A percentile compares a stretch with the other conserved stretches of the same genome.
These are phyloP conservation scores for Podila epicladia DNA, from an alignment of 192 early-diverging fungal genomes.

Conservation along the genomic window DNA sequence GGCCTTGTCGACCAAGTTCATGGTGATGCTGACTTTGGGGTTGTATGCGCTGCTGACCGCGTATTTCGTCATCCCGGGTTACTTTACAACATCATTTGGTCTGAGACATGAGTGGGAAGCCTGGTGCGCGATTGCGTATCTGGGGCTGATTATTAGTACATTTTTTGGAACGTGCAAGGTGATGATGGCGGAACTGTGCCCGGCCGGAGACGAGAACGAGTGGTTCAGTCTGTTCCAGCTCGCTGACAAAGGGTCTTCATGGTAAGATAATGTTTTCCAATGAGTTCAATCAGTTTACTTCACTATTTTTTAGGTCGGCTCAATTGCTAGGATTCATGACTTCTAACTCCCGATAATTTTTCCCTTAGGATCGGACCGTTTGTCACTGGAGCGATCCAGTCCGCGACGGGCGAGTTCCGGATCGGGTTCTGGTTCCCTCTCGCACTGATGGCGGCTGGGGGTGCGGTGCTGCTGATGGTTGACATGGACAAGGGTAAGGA, in stretches of 20 bases:
- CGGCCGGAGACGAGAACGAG: conserved; percentile 67
- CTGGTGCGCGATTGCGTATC: conserved; percentile 30
- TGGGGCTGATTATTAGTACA: conserved; percentile 58
- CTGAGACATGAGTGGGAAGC: conserved; percentile 47
- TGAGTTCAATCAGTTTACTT: too few species aligned
- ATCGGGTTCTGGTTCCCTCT: conserved; percentile 61
- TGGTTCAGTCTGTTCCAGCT: conserved; percentile 72
- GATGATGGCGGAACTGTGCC: conserved; percentile 67
- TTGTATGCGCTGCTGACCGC: conserved; percentile 55
- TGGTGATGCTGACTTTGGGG: conserved; percentile 52
- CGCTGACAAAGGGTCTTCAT: conserved; percentile 68
- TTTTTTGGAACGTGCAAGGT: conserved; percentile 63
- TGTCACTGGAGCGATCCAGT: conserved; percentile 71
- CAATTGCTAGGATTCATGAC: too few species aligned
- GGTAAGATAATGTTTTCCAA: conserved; percentile 12
- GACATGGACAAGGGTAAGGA: conserved; percentile 64
- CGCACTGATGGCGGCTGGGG: conserved; percentile 53
- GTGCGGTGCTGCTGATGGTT: conserved; percentile 51
- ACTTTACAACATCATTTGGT: conserved; percentile 53
- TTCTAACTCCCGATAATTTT: not conserved
- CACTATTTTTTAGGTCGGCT: not conserved
- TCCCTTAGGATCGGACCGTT: conserved; percentile 70
- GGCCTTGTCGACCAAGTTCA: conserved; percentile 54
- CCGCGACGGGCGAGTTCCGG: conserved; percentile 56
- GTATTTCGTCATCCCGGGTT: conserved; percentile 61